Evolutionary conservation across 495 filamentous ascomycete genomes (phyloP).

Genomic region (Thermothielavioides terrestris): DNA sequence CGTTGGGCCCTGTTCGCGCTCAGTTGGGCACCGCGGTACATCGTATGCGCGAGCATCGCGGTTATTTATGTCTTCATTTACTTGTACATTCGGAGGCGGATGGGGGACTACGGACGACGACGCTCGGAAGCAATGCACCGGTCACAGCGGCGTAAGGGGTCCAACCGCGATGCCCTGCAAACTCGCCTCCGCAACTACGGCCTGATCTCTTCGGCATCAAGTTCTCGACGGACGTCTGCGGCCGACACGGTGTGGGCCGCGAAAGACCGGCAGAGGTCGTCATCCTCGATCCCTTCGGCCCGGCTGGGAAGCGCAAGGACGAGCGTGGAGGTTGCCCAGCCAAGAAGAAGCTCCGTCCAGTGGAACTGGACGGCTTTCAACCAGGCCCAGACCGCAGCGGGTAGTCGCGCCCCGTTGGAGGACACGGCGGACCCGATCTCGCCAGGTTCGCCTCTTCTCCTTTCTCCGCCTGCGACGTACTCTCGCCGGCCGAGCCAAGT

Average conservation of each 20-base stretch:
- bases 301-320: slow-evolving; percentile 4
- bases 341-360: slow-evolving; percentile 10
- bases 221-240: slow-evolving; percentile 20
- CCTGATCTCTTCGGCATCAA: slow-evolving; percentile 29
- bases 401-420: slow-evolving; percentile 9
- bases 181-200: slow-evolving; percentile 35
- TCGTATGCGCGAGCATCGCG: slow-evolving; percentile 54
- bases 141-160: neutral
- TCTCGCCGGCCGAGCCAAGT: neutral
- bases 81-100: slow-evolving; percentile 46
- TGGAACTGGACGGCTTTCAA: slow-evolving; percentile 33
- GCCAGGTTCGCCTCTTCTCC: neutral
- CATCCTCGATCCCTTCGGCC: slow-evolving; percentile 26
- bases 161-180: slow-evolving; percentile 14
- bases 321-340: neutral
- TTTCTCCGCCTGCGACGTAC: slow-evolving; percentile 11
- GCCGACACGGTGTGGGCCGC: slow-evolving; percentile 14
- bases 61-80: slow-evolving; percentile 59
- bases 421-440: slow-evolving; percentile 10
- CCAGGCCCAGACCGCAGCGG: slow-evolving; percentile 5
- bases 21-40: slow-evolving; percentile 63
- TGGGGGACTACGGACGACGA: slow-evolving; percentile 25
- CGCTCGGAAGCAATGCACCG: slow-evolving; percentile 15
- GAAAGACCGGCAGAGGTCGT: slow-evolving; percentile 21
- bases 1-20: slow-evolving; percentile 58